Evolutionary conservation across 2,329 filamentous ascomycete species (phyloP), one percentile per base, ranked within the genome.

Genomic region (Cladobotryum mycophilum): DNA sequence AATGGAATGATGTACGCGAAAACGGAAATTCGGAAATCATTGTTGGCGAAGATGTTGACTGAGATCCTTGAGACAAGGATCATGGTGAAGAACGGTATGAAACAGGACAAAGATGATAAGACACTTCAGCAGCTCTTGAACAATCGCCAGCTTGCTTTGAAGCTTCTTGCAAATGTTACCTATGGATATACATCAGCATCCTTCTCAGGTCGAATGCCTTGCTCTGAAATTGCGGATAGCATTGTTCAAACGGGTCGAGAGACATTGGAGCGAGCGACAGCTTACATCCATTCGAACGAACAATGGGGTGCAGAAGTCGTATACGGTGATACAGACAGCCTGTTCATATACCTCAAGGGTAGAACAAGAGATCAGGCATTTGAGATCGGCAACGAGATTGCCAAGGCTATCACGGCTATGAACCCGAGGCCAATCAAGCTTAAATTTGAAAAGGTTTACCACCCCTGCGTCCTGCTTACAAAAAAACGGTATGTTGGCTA

Each of bases 401-500:
- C 91, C 34, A 81, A 87, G 61, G 84, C 85, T 13, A 82, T 99
- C 51, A 97, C 93, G 0, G 80, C 89, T 49, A 86, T 88, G 73
- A 99, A 96, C 62, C 95, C 93, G 2, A 81, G 85, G 1, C 93
- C 93, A 0, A 76, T 99, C 58, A 97, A 96, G 69, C 84, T 99
- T 56, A 97, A 97, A 65, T 96, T 99, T 59, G 93, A 99, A 66
- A 99, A 99, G 61, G 92, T 99, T 1, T 99, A 99, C 67, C 88
- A 95, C 56, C 93, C 95, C 0, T 97, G 92, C 64, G 84, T 97
- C 0, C 77, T 99, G 4, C 78, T 99, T 0, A 90, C 95, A 15
- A 99, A 99, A 73, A 99, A 99, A 65, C 86, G 93, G 49, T 99
- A 99, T 60, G 95, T 97, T 4, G 95, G 95, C 5, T 96, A 96